A percentile compares a stretch with the other conserved stretches of the same genome.
phyloP scores from a whole-genome alignment of 2,329 filamentous ascomycete species.

The Calonectria pseudoturangicola region DNA sequence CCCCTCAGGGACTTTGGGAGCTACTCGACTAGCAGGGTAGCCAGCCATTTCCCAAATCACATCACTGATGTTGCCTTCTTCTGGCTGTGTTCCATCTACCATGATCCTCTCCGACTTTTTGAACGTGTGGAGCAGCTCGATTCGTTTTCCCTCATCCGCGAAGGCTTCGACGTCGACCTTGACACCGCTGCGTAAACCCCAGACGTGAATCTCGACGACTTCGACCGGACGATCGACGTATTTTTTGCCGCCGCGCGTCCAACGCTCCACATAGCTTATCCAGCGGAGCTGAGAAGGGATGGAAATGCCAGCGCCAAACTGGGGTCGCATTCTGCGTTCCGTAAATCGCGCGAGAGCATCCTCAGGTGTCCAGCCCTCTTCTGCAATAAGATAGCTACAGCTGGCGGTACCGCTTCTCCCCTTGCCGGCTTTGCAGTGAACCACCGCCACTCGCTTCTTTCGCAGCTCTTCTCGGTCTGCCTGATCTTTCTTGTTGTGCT shows the following conservation, averaged over 20 bases:
- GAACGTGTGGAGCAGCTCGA: slow-evolving; percentile 90
- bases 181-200: slow-evolving; percentile 91
- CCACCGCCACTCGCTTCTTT: slow-evolving; percentile 82
- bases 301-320: slow-evolving; percentile 91
- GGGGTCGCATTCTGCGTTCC: slow-evolving; percentile 89
- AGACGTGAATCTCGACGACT: slow-evolving; percentile 91
- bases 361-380: slow-evolving; percentile 79
- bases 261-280: slow-evolving; percentile 91
- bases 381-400: slow-evolving; percentile 92
- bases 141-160: slow-evolving; percentile 90
- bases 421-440: slow-evolving; percentile 98
- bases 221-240: slow-evolving; percentile 91
- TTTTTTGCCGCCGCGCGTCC: slow-evolving; percentile 83
- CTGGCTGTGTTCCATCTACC: slow-evolving; percentile 74
- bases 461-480: slow-evolving; percentile 60
- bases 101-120: slow-evolving; percentile 81
- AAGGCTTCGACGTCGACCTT: slow-evolving; percentile 91
- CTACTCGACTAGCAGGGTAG: slow-evolving; percentile 55
- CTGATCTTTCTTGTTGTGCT: slow-evolving; percentile 43
- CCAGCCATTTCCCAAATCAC: slow-evolving; percentile 73
- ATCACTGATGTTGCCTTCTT: slow-evolving; percentile 69
- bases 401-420: slow-evolving; percentile 91
- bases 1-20: slow-evolving; percentile 61
- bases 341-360: slow-evolving; percentile 78
- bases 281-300: slow-evolving; percentile 95